Conservation (phyloP, 2,329 filamentous ascomycete species). For the Berkeleyomyces basicola region DNA sequence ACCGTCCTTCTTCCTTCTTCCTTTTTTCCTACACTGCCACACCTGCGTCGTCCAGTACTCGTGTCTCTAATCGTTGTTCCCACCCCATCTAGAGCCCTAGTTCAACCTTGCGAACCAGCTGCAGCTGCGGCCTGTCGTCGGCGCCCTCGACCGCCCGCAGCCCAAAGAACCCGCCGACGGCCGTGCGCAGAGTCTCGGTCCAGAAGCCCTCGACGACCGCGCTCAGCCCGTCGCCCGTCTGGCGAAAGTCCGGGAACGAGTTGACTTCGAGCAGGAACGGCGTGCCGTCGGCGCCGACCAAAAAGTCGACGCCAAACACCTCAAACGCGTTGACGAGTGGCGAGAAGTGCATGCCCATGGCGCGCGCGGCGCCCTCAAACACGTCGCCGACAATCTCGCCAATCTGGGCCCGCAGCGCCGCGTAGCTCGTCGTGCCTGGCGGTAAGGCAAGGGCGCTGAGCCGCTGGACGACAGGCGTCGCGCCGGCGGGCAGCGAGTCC, state of each 20-base stretch:
- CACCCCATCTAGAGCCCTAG: slow-evolving; percentile 25
- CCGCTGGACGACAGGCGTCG: slow-evolving; percentile 43
- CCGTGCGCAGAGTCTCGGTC: slow-evolving; percentile 51
- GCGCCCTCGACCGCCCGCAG: slow-evolving; percentile 17
- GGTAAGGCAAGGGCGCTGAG: slow-evolving; percentile 51
- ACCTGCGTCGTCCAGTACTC: neutral
- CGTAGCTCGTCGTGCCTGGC: slow-evolving; percentile 43
- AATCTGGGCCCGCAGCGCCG: slow-evolving; percentile 55
- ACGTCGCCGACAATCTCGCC: slow-evolving; percentile 54
- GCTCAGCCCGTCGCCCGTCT: slow-evolving; percentile 63
- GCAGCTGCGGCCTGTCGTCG: slow-evolving; percentile 25
- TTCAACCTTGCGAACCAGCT: slow-evolving; percentile 36
- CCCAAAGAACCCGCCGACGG: slow-evolving; percentile 51
- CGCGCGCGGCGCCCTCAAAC: slow-evolving; percentile 72
- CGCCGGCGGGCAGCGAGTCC: slow-evolving; percentile 30
- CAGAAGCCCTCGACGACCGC: slow-evolving; percentile 62
- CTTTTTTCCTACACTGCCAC: neutral
- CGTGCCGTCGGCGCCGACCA: slow-evolving; percentile 49
- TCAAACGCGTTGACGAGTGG: slow-evolving; percentile 79
- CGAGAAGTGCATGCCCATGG: slow-evolving; percentile 84
- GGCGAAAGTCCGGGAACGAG: slow-evolving; percentile 87
- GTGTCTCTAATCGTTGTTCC: neutral
- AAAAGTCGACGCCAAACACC: slow-evolving; percentile 77
- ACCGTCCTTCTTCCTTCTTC: neutral
- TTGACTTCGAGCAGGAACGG: slow-evolving; percentile 83